A percentile compares a stretch with the other conserved stretches of the same genome.
Evolutionary conservation across 495 filamentous ascomycete genomes (phyloP).

Genomic region (Neurospora sp.): DNA sequence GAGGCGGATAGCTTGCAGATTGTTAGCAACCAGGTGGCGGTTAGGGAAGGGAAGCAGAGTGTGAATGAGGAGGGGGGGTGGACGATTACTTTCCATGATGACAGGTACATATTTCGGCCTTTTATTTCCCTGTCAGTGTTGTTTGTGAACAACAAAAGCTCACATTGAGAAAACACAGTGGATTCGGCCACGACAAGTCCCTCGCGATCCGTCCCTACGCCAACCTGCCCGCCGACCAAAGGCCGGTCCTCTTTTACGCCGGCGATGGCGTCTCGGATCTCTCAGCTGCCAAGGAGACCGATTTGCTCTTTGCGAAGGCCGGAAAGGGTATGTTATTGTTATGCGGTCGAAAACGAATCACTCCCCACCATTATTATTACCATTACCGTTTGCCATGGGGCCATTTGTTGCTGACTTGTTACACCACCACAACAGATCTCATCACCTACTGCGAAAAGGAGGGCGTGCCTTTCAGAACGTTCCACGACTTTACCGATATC

Average conservation of each 20-base stretch:
- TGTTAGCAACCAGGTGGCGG: slow-evolving; percentile 67
- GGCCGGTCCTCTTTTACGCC: slow-evolving; percentile 77
- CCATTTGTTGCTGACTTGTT: slow-evolving; percentile 2
- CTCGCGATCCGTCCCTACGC: slow-evolving; percentile 78
- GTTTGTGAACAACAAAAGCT: background rate
- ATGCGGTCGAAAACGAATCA: background rate
- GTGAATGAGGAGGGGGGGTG: slow-evolving; percentile 73
- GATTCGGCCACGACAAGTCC: slow-evolving; percentile 90
- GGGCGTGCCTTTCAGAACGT: slow-evolving; percentile 69
- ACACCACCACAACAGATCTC: slow-evolving; percentile 46
- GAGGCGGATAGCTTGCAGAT: slow-evolving; percentile 67
- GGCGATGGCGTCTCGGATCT: slow-evolving; percentile 87
- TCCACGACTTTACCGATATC: slow-evolving; percentile 70
- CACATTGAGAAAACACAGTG: slow-evolving; percentile 33
- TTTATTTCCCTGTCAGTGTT: too few species aligned
- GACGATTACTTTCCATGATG: slow-evolving; percentile 81
- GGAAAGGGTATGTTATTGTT: slow-evolving; percentile 58
- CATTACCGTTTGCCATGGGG: too few species aligned
- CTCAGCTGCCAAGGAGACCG: slow-evolving; percentile 78
- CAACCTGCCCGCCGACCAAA: slow-evolving; percentile 48
- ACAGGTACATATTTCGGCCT: slow-evolving; percentile 47
- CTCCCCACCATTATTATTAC: background rate
- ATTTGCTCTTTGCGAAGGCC: slow-evolving; percentile 83
- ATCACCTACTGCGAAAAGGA: slow-evolving; percentile 71
- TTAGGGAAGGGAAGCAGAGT: slow-evolving; percentile 54